Conservation (phyloP, 1,284 basidiomycete genomes). For the Mycena sp. region DNA sequence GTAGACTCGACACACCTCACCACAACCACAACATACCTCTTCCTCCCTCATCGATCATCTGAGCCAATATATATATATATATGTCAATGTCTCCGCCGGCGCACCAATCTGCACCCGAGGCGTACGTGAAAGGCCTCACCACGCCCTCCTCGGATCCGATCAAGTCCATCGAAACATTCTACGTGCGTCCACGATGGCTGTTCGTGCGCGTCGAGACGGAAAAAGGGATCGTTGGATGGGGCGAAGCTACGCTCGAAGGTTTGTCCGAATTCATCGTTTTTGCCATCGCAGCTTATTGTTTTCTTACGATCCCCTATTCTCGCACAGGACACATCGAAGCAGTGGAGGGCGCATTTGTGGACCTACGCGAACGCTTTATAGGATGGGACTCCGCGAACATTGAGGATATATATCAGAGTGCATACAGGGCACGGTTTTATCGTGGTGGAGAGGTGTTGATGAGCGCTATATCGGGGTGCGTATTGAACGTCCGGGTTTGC, state of each 20-base stretch:
- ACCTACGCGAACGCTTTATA: slow-evolving; percentile 70
- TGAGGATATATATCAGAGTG: slow-evolving; percentile 76
- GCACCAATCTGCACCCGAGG: too few relatives aligned
- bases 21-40: too few relatives aligned
- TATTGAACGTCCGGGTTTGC: too few relatives aligned
- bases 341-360: slow-evolving; percentile 74
- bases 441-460: slow-evolving; percentile 79
- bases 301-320: neutral
- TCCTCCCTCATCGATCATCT: too few relatives aligned
- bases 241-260: slow-evolving; percentile 72
- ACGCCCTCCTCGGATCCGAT: slow-evolving; percentile 13
- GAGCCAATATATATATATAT: too few relatives aligned
- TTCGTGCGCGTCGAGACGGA: slow-evolving; percentile 79
- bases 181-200: slow-evolving; percentile 80
- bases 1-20: too few relatives aligned
- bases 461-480: slow-evolving; percentile 74
- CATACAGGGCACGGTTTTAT: slow-evolving; percentile 76
- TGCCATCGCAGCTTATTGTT: too few relatives aligned
- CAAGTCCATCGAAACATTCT: slow-evolving; percentile 58
- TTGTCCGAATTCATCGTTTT: neutral
- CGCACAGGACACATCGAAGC: slow-evolving; percentile 68
- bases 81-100: too few relatives aligned
- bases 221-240: slow-evolving; percentile 77
- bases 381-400: slow-evolving; percentile 77
- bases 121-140: slow-evolving; percentile 12